Percentiles rank a stretch among this genome's conserved stretches.
Evolutionary conservation across 192 early-diverging fungal genomes (phyloP).

Genomic region (Chytriomyces sp.): DNA sequence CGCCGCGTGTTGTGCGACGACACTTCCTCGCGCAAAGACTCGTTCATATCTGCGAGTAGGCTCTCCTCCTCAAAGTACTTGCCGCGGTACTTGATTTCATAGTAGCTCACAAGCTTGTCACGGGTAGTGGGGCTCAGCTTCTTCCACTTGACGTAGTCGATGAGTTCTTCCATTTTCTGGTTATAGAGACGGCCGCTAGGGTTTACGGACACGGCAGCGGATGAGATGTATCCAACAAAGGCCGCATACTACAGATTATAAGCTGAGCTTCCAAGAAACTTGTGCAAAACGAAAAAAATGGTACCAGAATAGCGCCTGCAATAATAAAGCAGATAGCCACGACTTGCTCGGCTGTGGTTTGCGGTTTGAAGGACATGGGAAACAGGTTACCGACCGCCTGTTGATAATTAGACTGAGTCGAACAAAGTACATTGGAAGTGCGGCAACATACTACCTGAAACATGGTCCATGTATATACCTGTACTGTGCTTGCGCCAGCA

Average conservation of each 20-base stretch:
- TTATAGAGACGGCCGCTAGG: conserved; percentile 27
- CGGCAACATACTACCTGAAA: conserved; percentile 19
- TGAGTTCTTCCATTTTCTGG: conserved; percentile 40
- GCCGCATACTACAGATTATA: neutral
- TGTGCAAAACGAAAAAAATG: neutral
- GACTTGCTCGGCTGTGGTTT: conserved; percentile 8
- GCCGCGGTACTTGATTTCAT: conserved; percentile 34
- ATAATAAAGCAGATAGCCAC: conserved; percentile 1
- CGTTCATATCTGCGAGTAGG: too few relatives aligned
- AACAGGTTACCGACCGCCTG: conserved; percentile 13
- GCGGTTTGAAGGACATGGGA: conserved; percentile 30
- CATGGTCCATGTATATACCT: conserved; percentile 13
- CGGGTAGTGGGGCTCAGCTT: conserved; percentile 12
- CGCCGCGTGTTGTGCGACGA: conserved; percentile 23
- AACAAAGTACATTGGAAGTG: conserved; percentile 30
- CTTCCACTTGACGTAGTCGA: conserved; percentile 39
- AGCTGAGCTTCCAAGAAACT: neutral
- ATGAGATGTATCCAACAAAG: conserved; percentile 16
- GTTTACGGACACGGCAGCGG: conserved; percentile 25
- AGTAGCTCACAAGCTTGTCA: conserved; percentile 28
- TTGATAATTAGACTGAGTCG: neutral
- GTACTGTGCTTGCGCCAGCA: neutral
- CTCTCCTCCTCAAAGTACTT: too few relatives aligned
- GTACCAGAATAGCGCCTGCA: conserved; percentile 8
- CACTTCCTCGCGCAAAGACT: conserved; percentile 37